Base-by-base conservation (phyloP, 2,329 filamentous ascomycete species). In the Fusarium sp. region DNA sequence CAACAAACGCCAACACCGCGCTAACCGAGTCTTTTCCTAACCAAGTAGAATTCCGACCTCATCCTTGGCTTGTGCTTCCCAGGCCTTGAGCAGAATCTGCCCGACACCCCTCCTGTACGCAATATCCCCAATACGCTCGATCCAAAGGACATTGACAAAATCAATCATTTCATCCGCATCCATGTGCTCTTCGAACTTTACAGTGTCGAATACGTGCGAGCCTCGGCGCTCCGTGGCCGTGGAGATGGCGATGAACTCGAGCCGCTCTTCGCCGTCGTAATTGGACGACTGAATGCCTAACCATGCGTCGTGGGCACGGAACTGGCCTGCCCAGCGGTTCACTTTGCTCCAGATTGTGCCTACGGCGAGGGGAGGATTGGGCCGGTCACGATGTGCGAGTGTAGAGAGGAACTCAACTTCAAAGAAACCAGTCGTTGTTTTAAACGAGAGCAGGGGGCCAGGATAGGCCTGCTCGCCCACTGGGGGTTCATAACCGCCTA, bases 141-240 rank as follows among this genome's bases (percentile, higher is more conserved):
- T 74, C 78, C 78, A 80, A 29, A 80, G 61, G 35, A 80, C 78
- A 25, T 80, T 80, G 15, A 80, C 75, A 65, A 80, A 76, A 53
- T 81, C 78, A 25, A 82, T 69, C 29, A 73, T 71, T 29, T 77
- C 77, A 49, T 81, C 77, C 2, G 69, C 67, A 53, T 79, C 76
- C 70, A 75, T 75, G 45, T 76, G 71, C 54, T 79, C 78, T 36
- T 74, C 72, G 50, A 79, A 79, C 15, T 71, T 70, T 13, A 78
- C 77, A 17, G 70, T 57, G 13, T 75, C 74, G 35, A 79, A 78
- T 2, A 78, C 72, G 38, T 76, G 73, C 6, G 77, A 78, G 4
- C 75, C 76, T n/a, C 72, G 67, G n/a, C 77, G 72, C 71, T 80
- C 78, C 59, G 72, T 75, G 3, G 73, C 76, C 9, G 70, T 72